Conservation (phyloP, 2,329 filamentous ascomycete species). For the Botrytis tulipae region DNA sequence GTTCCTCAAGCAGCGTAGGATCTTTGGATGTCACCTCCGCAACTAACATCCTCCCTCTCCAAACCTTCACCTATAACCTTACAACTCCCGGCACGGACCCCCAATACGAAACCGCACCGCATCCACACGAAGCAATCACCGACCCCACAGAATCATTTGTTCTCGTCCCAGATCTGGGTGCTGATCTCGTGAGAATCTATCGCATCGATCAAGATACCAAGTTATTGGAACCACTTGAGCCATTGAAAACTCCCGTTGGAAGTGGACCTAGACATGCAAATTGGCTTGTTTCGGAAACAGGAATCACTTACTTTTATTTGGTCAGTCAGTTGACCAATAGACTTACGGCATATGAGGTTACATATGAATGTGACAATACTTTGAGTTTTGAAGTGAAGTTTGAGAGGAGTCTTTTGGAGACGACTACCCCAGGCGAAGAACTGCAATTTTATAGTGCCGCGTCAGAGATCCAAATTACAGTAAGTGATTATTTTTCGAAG, state of each 20-base stretch:
- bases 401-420: conserved; percentile 5
- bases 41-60: neutral
- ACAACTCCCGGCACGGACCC: neutral
- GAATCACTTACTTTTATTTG: conserved; percentile 41
- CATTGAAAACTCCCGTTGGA: conserved; percentile 34
- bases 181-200: conserved; percentile 49
- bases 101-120: conserved; percentile 33
- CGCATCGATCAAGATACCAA: conserved; percentile 43
- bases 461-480: neutral
- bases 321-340: conserved; percentile 49
- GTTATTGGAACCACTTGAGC: conserved; percentile 38
- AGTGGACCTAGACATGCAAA: conserved; percentile 50
- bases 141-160: conserved; percentile 51
- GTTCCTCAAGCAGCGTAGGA: conserved; percentile 8
- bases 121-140: conserved; percentile 50
- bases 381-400: neutral
- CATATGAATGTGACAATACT: conserved; percentile 28
- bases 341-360: conserved; percentile 53
- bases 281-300: conserved; percentile 46
- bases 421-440: neutral
- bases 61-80: conserved; percentile 7
- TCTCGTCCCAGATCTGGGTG: conserved; percentile 51
- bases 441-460: conserved; percentile 4
- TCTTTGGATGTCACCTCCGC: neutral
- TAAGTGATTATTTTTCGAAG: neutral